A percentile compares a stretch with the other conserved stretches of the same genome.
Evolutionary conservation across 305 asterid species (phyloP).

Genomic region (Rubia peregrina): DNA sequence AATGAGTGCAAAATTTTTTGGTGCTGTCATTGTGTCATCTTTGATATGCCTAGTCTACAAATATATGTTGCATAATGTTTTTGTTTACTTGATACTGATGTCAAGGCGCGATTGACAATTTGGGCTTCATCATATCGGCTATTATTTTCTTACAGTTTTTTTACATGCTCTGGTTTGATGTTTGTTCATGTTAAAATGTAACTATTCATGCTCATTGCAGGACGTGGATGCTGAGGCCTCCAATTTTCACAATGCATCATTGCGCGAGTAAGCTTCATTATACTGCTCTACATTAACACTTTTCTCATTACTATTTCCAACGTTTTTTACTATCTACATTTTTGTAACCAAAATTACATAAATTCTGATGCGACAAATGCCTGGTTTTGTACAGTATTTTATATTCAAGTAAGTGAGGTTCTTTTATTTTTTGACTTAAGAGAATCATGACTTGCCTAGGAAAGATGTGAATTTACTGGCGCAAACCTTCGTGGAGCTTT

Average conservation of each 20-base stretch:
- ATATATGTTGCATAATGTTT: too few species aligned
- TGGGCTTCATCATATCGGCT: neutral
- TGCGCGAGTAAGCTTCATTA: constrained; percentile 62
- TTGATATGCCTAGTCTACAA: neutral
- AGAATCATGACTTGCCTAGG: constrained; percentile 37
- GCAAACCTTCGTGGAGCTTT: constrained; percentile 94
- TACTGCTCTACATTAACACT: constrained; percentile 10
- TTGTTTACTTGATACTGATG: neutral
- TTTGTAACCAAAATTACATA: neutral
- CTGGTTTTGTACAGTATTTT: neutral
- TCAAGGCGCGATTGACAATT: neutral
- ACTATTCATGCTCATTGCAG: constrained; percentile 35
- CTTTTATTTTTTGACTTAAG: constrained; percentile 22
- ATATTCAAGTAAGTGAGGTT: constrained; percentile 13
- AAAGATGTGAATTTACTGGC: constrained; percentile 92
- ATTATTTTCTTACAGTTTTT: too few species aligned
- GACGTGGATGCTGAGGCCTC: constrained; percentile 95
- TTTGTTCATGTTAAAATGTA: constrained; percentile 5
- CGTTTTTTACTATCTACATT: neutral
- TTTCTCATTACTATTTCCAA: constrained; percentile 1
- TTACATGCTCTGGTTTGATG: neutral
- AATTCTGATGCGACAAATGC: neutral
- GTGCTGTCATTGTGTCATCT: neutral
- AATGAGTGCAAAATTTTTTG: neutral
- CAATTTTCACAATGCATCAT: constrained; percentile 82